A percentile compares a stretch with the other conserved stretches of the same genome.
Conservation (phyloP, 176 grass and related monocot species). For the Ananas comosus region DNA sequence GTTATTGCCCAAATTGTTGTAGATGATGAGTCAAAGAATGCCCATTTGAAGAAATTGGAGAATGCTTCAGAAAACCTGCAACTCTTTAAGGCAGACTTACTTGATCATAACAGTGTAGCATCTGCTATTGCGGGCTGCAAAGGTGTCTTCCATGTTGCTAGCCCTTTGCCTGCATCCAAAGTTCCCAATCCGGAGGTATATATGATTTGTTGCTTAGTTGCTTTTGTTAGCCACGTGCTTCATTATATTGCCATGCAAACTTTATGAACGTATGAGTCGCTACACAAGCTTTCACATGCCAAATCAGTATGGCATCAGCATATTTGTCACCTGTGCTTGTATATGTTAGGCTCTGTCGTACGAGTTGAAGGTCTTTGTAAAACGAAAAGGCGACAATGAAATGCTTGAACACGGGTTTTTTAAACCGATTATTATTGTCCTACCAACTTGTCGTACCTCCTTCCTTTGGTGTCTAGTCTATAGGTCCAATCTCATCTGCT, state of each 20-base stretch:
- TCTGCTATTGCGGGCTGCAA: conserved; percentile 36
- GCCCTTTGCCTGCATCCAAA: conserved; percentile 41
- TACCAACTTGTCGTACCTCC: too few species aligned
- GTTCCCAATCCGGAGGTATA: conserved; percentile 36
- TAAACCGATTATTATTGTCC: too few species aligned
- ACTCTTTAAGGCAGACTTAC: conserved; percentile 53
- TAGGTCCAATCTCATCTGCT: too few species aligned
- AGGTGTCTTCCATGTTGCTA: conserved; percentile 54
- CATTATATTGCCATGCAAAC: neutral
- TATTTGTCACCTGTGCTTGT: too few species aligned
- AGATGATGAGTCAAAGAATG: conserved; percentile 45
- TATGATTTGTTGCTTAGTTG: neutral
- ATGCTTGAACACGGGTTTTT: too few species aligned
- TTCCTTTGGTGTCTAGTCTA: too few species aligned
- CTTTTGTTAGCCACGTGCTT: neutral
- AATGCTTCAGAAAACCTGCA: conserved; percentile 43
- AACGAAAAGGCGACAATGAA: too few species aligned
- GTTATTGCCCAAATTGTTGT: conserved; percentile 4
- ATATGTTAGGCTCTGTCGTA: too few species aligned
- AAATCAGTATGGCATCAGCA: too few species aligned
- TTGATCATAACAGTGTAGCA: conserved; percentile 32
- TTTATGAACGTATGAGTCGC: too few species aligned
- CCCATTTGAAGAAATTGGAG: conserved; percentile 35
- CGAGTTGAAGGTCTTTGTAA: too few species aligned
- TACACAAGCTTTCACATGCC: too few species aligned